A percentile compares a stretch with the other conserved stretches of the same genome.
Conservation (phyloP, 208 protist genomes). For the Leishmania tropica region DNA sequence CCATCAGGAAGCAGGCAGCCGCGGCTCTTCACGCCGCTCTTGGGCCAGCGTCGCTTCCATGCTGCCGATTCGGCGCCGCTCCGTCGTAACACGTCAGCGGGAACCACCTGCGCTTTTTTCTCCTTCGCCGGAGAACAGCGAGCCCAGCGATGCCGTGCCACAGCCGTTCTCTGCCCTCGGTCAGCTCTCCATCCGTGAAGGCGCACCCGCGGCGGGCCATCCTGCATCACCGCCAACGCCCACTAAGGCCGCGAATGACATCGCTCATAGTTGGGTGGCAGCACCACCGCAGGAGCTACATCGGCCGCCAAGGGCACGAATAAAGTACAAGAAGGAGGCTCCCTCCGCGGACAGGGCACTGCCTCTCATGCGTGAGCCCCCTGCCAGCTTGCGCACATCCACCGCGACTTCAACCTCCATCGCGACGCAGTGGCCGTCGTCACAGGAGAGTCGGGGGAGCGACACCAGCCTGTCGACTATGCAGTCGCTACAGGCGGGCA, state of each 20-base stretch:
- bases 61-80: conserved; percentile 19
- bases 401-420: background rate
- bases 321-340: background rate
- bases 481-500: background rate
- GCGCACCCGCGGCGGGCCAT: background rate
- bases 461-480: background rate
- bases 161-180: background rate
- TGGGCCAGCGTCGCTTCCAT: background rate
- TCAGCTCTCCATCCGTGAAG: background rate
- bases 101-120: background rate
- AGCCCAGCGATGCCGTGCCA: background rate
- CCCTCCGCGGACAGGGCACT: background rate
- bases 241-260: background rate
- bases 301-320: background rate
- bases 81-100: conserved; percentile 11
- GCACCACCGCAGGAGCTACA: background rate
- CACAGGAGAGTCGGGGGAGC: background rate
- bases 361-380: background rate
- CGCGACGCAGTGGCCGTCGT: background rate
- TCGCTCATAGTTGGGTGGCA: background rate
- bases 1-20: background rate
- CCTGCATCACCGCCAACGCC: background rate
- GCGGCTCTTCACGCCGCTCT: background rate
- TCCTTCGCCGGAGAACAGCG: background rate
- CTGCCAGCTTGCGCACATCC: background rate